Evolutionary conservation across 331 rosid genomes (phyloP), one percentile per base, ranked within the genome.

Genomic region (Pyracantha coccinea): DNA sequence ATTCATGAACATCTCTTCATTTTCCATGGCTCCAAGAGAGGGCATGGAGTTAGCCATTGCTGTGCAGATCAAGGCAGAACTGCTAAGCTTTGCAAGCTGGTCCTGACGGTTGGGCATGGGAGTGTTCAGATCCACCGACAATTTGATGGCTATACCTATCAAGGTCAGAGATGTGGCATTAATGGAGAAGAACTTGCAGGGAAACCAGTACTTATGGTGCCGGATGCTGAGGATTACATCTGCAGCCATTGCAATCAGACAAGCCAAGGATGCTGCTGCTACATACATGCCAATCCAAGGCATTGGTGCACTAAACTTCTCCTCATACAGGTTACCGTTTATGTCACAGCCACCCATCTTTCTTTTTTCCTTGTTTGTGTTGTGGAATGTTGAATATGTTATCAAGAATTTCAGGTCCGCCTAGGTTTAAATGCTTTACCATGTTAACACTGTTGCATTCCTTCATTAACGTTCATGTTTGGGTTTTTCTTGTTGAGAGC

Each of bases 231-330:
- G 65, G 21, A 90, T 71, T 66, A 80, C 79, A 80, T 94, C 99
- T 12, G 79, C 78, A 4, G 88, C 88, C 88, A 87, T 83, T 19
- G 90, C 88, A 20, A 81, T 33, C 44, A 94, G 84, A 75, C 96
- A 91, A 1, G 73, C 78, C 1, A 85, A 58, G 5, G 97, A 87
- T 71, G 97, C 97, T 79, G 89, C 85, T 28, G 87, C 96, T 73
- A 94, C 89, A 70, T 94, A 94, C 61, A 88, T 55, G 63, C 99
- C 99, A 31, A 94, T 86, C 99, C 99, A 94, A 61, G 99, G 99
- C 90, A 94, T 80, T 0, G 99, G 99, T 75, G 78, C 75, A 81
- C 85, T 91, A 89, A 88, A 94, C 21, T 86, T 83, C 9, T 91
- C 55, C 54, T 68, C 96, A 24, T 91, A 86, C 75, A 94, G 83